Conservation (phyloP, 2,329 filamentous ascomycete genomes). For the Lasiodiplodia gonubiensis region DNA sequence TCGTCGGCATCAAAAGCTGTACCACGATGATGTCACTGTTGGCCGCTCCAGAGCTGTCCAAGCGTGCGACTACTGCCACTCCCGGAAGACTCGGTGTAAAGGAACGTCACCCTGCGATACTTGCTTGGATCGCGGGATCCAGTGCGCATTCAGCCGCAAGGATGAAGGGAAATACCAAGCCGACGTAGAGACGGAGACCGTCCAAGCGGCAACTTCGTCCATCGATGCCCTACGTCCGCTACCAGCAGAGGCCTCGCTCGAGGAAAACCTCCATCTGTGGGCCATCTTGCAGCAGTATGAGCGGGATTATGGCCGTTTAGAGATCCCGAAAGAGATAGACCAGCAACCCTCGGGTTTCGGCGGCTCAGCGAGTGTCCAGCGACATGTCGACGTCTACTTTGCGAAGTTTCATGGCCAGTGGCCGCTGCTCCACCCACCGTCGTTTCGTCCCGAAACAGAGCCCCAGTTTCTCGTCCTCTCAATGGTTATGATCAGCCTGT, state of each 20-base stretch:
- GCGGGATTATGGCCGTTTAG: not conserved
- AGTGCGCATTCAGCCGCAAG: not conserved
- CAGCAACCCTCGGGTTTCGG: no score
- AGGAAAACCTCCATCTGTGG: not conserved
- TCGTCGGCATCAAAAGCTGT: not conserved
- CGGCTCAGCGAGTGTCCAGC: not conserved
- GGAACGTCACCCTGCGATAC: not conserved
- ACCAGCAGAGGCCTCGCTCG: not conserved
- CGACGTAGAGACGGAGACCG: not conserved
- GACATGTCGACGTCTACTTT: constrained; percentile 1
- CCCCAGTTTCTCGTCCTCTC: constrained; percentile 10
- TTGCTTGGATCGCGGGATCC: not conserved
- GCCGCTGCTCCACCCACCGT: constrained; percentile 5
- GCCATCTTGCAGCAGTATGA: not conserved
- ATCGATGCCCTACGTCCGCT: not conserved
- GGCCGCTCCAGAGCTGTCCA: not conserved
- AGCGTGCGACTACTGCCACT: not conserved
- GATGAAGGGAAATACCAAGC: not conserved
- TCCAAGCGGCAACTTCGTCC: no score
- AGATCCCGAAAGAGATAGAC: not conserved
- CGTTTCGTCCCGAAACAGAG: not conserved
- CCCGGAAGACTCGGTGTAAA: not conserved
- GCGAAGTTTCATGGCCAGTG: not conserved
- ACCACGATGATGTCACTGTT: not conserved
- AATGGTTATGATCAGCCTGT: constrained; percentile 8